phyloP scores from a whole-genome alignment of 208 protist species.

The Herpetomonas tarakana region DNA sequence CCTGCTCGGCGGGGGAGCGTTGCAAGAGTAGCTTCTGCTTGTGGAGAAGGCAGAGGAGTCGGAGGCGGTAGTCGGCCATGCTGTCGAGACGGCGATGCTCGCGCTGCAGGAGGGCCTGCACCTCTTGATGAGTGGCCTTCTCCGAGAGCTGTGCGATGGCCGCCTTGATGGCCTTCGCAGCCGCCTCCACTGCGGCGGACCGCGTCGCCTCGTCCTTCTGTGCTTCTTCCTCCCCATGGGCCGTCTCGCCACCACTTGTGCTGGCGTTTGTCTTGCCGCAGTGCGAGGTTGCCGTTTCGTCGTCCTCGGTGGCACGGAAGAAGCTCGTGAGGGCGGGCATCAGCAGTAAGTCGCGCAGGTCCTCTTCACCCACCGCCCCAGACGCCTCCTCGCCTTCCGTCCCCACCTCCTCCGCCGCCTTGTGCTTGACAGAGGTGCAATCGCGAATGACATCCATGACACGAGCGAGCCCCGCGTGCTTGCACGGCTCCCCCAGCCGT shows the following conservation, averaged over 20 bases:
- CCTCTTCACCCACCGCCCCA: background rate
- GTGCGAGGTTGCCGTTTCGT: background rate
- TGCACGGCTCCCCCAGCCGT: slow-evolving; percentile 18
- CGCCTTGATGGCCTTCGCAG: background rate
- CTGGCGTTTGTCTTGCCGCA: too few species aligned
- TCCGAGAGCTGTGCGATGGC: slow-evolving; percentile 16
- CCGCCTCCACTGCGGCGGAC: background rate
- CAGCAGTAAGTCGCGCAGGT: background rate
- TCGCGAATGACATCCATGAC: slow-evolving; percentile 14
- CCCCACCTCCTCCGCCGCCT: background rate
- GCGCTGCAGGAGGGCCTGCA: slow-evolving; percentile 13
- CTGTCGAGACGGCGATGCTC: slow-evolving; percentile 20
- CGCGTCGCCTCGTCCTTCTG: background rate
- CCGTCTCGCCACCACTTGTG: too few species aligned
- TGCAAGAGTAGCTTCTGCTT: slow-evolving; percentile 28
- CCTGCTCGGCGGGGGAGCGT: slow-evolving; percentile 18
- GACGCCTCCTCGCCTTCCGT: background rate
- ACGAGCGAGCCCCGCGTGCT: slow-evolving; percentile 11
- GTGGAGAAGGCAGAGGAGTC: slow-evolving; percentile 24
- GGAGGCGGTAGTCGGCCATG: slow-evolving; percentile 22
- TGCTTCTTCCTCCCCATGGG: background rate
- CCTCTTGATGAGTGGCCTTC: slow-evolving; percentile 22
- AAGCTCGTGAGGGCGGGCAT: slow-evolving; percentile 14
- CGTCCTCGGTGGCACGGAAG: background rate
- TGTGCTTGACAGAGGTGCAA: background rate